Percentiles rank a stretch among this genome's conserved stretches.
These are phyloP conservation scores for Fimicolochytrium jonesii DNA, from an alignment of 192 early-diverging fungal species.

Conservation along the genomic window DNA sequence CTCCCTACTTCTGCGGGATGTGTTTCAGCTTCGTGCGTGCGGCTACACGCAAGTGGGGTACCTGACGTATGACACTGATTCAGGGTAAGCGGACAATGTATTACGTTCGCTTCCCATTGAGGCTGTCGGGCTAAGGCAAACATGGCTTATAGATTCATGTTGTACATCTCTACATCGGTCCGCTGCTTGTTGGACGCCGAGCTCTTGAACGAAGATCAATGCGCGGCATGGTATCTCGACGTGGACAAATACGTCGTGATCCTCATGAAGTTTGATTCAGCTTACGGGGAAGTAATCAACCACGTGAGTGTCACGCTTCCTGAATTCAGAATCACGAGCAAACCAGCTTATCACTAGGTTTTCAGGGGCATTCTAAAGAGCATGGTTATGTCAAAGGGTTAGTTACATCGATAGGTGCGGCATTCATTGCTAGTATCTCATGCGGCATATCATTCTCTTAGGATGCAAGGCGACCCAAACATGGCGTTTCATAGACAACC, in stretches of 20 bases:
- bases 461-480: background rate
- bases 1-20: conserved; percentile 1
- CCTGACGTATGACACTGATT: background rate
- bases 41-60: conserved; percentile 2
- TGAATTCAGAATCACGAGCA: background rate
- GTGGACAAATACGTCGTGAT: conserved; percentile 14
- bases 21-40: background rate
- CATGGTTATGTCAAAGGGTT: too few relatives aligned
- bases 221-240: conserved; percentile 21
- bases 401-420: too few relatives aligned
- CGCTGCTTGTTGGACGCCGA: background rate
- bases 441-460: background rate
- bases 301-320: background rate
- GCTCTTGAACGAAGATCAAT: conserved; percentile 17
- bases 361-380: too few relatives aligned
- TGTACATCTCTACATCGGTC: background rate
- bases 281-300: conserved; percentile 8
- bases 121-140: background rate
- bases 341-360: too few relatives aligned
- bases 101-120: background rate
- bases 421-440: too few relatives aligned
- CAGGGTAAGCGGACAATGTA: background rate
- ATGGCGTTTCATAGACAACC: background rate
- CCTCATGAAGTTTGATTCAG: conserved; percentile 19
- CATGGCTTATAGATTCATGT: conserved; percentile 8